A percentile compares a stretch with the other conserved stretches of the same genome.
Evolutionary conservation across 306 rosid species (phyloP).

Genomic region (Rosa multiflora): DNA sequence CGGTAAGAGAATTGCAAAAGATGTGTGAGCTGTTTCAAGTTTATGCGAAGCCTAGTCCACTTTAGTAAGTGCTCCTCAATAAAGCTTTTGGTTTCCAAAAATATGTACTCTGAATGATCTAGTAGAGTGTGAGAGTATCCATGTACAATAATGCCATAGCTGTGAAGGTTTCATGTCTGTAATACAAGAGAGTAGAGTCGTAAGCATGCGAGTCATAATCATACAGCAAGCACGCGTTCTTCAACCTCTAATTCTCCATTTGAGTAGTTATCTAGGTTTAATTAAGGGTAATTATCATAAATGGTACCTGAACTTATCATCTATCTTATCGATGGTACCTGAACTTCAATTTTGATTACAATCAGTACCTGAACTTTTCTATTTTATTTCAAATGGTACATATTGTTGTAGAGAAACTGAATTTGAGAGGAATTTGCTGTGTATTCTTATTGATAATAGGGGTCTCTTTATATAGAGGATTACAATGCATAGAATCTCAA

Average conservation of each 20-base stretch:
- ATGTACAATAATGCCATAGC: background rate
- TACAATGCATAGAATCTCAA: too few species aligned
- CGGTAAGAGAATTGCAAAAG: slow-evolving; percentile 36
- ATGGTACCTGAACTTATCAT: too few species aligned
- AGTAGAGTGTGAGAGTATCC: background rate
- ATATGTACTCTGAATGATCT: background rate
- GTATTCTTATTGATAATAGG: too few species aligned
- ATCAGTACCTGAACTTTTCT: too few species aligned
- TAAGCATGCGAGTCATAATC: background rate
- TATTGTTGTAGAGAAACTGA: too few species aligned
- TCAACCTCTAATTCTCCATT: background rate
- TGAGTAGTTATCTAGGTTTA: background rate
- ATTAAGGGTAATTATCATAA: too few species aligned
- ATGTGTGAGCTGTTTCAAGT: slow-evolving; percentile 13
- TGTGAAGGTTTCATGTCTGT: slow-evolving; percentile 6
- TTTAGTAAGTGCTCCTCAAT: background rate
- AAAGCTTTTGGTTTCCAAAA: background rate
- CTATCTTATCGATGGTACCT: too few species aligned
- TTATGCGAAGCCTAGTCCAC: background rate
- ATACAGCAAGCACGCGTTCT: background rate
- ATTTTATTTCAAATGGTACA: too few species aligned
- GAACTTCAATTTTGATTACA: too few species aligned
- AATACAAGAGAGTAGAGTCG: background rate
- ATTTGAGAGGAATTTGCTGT: too few species aligned
- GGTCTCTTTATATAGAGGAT: too few species aligned